Percentiles rank a stretch among this genome's conserved stretches.
These are phyloP conservation scores for Corylus heterophylla DNA, from an alignment of 306 rosid genomes.

Conservation along the genomic window DNA sequence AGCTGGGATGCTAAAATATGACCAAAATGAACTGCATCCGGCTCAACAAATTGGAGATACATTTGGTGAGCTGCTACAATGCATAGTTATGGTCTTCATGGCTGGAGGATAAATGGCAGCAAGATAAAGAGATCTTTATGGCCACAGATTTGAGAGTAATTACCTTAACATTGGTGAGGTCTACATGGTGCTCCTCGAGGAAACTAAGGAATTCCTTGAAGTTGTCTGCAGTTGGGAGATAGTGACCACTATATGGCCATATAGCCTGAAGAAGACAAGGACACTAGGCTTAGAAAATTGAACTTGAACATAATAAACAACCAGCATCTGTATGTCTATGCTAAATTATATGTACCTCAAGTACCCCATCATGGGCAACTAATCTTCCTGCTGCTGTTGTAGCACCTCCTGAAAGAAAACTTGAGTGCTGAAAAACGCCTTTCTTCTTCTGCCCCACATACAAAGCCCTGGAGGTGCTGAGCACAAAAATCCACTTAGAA, in stretches of 20 bases:
- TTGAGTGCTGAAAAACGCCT: slow-evolving; percentile 53
- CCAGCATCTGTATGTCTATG: neutral
- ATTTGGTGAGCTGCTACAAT: no score
- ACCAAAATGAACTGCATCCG: no score
- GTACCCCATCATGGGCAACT: slow-evolving; percentile 37
- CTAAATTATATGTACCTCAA: slow-evolving; percentile 32
- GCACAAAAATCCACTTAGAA: slow-evolving; percentile 59
- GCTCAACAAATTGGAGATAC: no score
- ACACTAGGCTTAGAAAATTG: neutral
- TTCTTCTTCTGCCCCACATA: slow-evolving; percentile 55
- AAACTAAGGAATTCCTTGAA: slow-evolving; percentile 45
- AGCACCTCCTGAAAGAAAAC: slow-evolving; percentile 54
- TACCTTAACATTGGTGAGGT: slow-evolving; percentile 47
- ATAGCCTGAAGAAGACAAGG: slow-evolving; percentile 37
- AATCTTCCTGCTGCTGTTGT: slow-evolving; percentile 52
- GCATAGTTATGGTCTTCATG: no score
- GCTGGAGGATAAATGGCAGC: no score
- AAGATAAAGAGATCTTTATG: no score
- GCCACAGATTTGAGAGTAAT: neutral
- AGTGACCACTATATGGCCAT: slow-evolving; percentile 61
- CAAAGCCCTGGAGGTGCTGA: slow-evolving; percentile 50
- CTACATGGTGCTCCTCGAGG: slow-evolving; percentile 41
- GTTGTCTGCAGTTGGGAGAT: slow-evolving; percentile 54
- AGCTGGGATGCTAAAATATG: no score
- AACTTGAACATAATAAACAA: neutral